Base-by-base conservation (phyloP, 495 filamentous ascomycete species). In the Cladorrhinum samala region DNA sequence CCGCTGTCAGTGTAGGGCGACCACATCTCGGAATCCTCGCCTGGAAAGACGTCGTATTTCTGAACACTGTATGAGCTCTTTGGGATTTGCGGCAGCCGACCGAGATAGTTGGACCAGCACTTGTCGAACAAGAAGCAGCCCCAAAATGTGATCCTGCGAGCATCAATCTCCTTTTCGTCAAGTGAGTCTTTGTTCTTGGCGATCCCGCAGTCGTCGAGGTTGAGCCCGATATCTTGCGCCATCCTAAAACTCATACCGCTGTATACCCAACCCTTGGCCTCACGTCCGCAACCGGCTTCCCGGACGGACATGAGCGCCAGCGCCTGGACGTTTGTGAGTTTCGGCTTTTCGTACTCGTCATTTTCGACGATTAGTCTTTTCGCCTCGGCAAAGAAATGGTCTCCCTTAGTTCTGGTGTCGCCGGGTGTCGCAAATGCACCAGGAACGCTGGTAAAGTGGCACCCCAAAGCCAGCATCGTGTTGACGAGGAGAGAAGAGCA, bases 231-330 rank as follows among this genome's bases (percentile, higher is more conserved):
- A 63, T 98, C 93, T 64, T 86, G 87, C 0, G 91, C 92, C 93
- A 98, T 96, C n/a, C 93, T 84, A 62, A 98, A 98, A 63, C 88
- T 92, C 85, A 98, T 96, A 30, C 93, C 93, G 59, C 88, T 94
- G 66, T 97, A 98, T 4, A 96, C 89, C 93, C 93, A 98, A 9
- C 93, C 93, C 65, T 91, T 94, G 30, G 89, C 88, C 72, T 98
- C 93, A 25, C 93, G 79, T 1, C 90, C 93, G 68, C 93, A 98
- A 3, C 93, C 93, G 3, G 93, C 94, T 71, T 98, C 93, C 46
- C 93, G 80, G 5, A 97, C 93, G 49, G 90, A 95, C 92, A 98
- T 96, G 56, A 98, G 74, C 1, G 90, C 90, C 47, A 97, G 70
- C 0, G 93, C 93, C 69, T 98, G 93, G 17, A 98, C 89, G 0